Base-by-base conservation (phyloP, 2,329 filamentous ascomycete species). In the Gremmenia infestans region DNA sequence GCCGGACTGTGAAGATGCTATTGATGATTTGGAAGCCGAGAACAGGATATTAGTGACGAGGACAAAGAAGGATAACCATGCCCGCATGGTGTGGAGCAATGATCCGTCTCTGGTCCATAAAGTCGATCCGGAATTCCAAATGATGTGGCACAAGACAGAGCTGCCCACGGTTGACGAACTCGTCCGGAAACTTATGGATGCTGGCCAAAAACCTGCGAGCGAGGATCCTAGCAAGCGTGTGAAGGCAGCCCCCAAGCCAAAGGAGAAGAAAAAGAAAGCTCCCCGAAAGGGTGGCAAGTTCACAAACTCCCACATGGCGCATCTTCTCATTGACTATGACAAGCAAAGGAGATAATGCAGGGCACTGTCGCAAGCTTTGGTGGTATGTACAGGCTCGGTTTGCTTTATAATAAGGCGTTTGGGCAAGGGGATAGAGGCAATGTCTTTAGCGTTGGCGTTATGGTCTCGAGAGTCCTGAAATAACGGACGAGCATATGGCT, bases 41-140 rank as follows among this genome's bases (percentile, higher is more conserved):
- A 87, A 92, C 68, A 87, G 87, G 71, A 79, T 97, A 47, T 79
- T 97, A 37, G 90, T 97, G 5, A 88, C 90, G 22, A 84, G 92
- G 59, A 92, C 92, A 54, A 95, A 94, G 74, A 97, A 97, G 76
- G 93, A 97, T 71, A 87, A 89, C 68, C 82, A 89, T 64, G 86
- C 93, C 1, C 85, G 87, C 66, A 89, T 88, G 76, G 86, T 99
- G 52, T 97, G 92, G 91, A 81, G 86, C 52, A 90, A 99, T 71
- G 90, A 96, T 66, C 82, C 91, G 14, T 86, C 84, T 12, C 80
- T 96, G 52, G 82, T 85, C 66, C 81, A 91, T 68, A 71, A 76
- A 37, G 86, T 97, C 64, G 91, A 97, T 68, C 75, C 81, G 8
- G 91, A 96, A 71, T 97, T 97, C 71, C 81, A 86, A 70, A 76